Evolutionary conservation across 31 red algal species (phyloP), one percentile per base, ranked within the genome.

Genomic region (Bonnemaisonia californica): DNA sequence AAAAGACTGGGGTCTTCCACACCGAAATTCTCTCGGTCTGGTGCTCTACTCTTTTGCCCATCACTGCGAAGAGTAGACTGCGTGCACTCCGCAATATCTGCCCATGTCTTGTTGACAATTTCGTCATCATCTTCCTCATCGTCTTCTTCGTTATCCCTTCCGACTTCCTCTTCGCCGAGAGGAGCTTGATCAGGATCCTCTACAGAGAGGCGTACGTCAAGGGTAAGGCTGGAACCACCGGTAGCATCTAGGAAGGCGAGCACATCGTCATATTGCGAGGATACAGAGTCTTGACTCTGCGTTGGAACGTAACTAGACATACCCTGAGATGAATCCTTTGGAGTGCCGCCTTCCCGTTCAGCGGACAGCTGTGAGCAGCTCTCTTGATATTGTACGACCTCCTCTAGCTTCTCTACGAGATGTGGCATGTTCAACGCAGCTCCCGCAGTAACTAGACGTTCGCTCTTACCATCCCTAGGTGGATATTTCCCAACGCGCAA

Each of bases 401-500:
- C 51, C 21, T 63, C 27, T 79, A 59, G 32, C 87, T 32, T 34
- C 73, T 60, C 55, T 47, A 66, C 70, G 71, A 31, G 41, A 41
- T 57, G 33, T 69, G 39, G 30, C 76, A 69, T 18, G 81, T 54
- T 35, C 76, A 61, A 39, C 71, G 61, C 1, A 11, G 74, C 63
- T 27, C 80, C 89, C 23, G 81, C 75, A 41, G 57, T 61, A 19
- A 91, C 79, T 23, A 61, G n/a, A 38, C 87, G 38, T 24, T 60
- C 62, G 9, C 33, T 27, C 21, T 41, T 56, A 22, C 21, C 13
- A 48, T 82, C 37, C 11, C 87, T 24, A 28, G 35, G 58, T 38
- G 79, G 87, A 78, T 82, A 79, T 32, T 28, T 77, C 27, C 87
- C 87, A 31, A 72, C 83, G 32, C 87, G 68, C 41, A 90, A 29